phyloP scores from a whole-genome alignment of 768 basidiomycete genomes.

The Royoungia palumana region DNA sequence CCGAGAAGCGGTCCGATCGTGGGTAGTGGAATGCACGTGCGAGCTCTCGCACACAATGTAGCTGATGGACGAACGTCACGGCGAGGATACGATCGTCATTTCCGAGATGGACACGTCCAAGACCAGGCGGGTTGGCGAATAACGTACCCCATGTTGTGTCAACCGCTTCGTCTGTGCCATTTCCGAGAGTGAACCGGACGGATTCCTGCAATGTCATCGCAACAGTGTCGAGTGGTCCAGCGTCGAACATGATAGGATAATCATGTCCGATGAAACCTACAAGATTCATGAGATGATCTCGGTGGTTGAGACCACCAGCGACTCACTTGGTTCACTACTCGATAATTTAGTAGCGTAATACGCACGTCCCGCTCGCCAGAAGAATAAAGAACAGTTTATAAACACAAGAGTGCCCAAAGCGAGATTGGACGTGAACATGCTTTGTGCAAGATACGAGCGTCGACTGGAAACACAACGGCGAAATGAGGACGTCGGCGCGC shows the following conservation, averaged over 20 bases:
- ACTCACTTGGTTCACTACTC: not conserved
- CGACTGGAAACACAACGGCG: not conserved
- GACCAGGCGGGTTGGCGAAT: conserved; percentile 9
- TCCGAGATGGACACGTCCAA: conserved; percentile 8
- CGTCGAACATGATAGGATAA: conserved; percentile 7
- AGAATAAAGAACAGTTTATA: conserved; percentile 1
- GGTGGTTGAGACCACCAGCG: not conserved
- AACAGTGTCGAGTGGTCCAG: conserved; percentile 4
- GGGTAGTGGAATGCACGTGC: conserved; percentile 5
- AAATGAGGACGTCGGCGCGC: too few relatives aligned
- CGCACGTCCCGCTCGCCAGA: conserved; percentile 1
- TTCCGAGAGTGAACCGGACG: not conserved
- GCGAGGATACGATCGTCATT: conserved; percentile 4
- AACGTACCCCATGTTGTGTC: conserved; percentile 9
- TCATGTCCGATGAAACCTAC: conserved; percentile 7
- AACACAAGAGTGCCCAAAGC: not conserved
- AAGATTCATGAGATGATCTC: not conserved
- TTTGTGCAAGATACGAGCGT: not conserved
- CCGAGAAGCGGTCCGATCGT: not conserved
- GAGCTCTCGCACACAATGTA: conserved; percentile 10
- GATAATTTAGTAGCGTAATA: not conserved
- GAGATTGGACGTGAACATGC: not conserved
- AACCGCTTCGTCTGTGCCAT: conserved; percentile 1
- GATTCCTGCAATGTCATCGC: conserved; percentile 12
- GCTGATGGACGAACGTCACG: conserved; percentile 7